A percentile compares a stretch with the other conserved stretches of the same genome.
phyloP scores from a whole-genome alignment of 192 early-diverging fungal species.

The Haplosporangium gracile region DNA sequence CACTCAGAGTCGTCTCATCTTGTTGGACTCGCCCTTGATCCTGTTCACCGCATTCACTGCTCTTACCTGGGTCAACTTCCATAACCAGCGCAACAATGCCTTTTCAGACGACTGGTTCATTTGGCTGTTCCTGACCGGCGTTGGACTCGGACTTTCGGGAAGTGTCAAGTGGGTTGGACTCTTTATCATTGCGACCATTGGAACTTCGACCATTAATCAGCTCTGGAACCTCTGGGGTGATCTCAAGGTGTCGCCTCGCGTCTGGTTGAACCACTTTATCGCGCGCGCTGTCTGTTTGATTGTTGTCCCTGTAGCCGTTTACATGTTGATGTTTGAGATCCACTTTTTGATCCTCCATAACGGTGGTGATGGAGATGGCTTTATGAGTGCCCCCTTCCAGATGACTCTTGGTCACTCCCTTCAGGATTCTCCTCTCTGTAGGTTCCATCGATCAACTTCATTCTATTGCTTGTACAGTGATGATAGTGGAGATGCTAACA shows the following conservation, averaged over 20 bases:
- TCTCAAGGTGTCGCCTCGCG: conserved; percentile 64
- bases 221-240: conserved; percentile 90
- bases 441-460: not conserved
- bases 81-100: conserved; percentile 75
- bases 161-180: conserved; percentile 97
- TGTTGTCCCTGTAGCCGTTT: conserved; percentile 80
- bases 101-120: conserved; percentile 88
- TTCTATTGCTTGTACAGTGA: not conserved
- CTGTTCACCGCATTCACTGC: conserved; percentile 86
- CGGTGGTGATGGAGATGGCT: conserved; percentile 91
- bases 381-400: conserved; percentile 93
- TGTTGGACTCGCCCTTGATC: conserved; percentile 92
- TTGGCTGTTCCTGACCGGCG: conserved; percentile 88
- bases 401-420: conserved; percentile 82
- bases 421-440: conserved; percentile 56
- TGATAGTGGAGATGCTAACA: not conserved
- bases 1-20: conserved; percentile 91
- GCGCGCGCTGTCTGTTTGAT: conserved; percentile 89
- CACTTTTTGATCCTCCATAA: conserved; percentile 87
- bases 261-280: conserved; percentile 78
- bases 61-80: conserved; percentile 92
- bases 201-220: conserved; percentile 85
- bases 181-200: conserved; percentile 89
- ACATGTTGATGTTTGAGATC: conserved; percentile 88
- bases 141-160: conserved; percentile 74